Evolutionary conservation across 1,284 basidiomycete genomes (phyloP), one percentile per base, ranked within the genome.

Genomic region (Neonothopanus nambi): DNA sequence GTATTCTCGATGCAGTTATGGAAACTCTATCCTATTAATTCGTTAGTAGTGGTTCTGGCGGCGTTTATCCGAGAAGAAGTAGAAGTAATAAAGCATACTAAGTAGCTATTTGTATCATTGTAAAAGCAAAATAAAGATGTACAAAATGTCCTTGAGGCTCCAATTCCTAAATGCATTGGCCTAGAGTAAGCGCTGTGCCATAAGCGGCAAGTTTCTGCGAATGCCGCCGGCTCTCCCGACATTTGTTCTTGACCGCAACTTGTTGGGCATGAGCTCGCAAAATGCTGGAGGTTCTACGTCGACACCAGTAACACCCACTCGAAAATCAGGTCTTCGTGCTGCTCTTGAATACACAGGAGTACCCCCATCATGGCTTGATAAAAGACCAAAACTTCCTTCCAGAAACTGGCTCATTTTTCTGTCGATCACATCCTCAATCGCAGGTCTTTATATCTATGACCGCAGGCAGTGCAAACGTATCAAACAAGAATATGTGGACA

Each of bases 391-490:
- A 62, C 79, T 97, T 36, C 95, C 95, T 5, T 93, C 91, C 2
- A 82, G 93, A 57, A 97, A 97, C 67, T 95, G 92, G 93, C 84
- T 92, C 66, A 94, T 98, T 65, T 98, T 97, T 71, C 78, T 93
- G 56, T 78, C 84, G 33, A 73, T 93, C 58, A 86, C 90, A 11
- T 85, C 85, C 20, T 80, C 87, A 3, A 61, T 92, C 44, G 66
- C 85, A 5, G 89, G 86, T 26, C 80, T 85, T 53, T 97, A 94
- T 73, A 77, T 84, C 52, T 94, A 96, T 66, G 95, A 98, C 78
- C 82, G 93, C 21, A 73, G 77, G 57, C 76, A 94, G 71, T 93
- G 90, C 71, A 85, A 82, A 59, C 67, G 75, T 46, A 90, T 98
- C 62, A 85, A 86, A 41, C 76, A 87, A 62, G 80, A 85, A 51